Evolutionary conservation across 257 asterid species (phyloP).

Genomic region (Penstemon newberryi): DNA sequence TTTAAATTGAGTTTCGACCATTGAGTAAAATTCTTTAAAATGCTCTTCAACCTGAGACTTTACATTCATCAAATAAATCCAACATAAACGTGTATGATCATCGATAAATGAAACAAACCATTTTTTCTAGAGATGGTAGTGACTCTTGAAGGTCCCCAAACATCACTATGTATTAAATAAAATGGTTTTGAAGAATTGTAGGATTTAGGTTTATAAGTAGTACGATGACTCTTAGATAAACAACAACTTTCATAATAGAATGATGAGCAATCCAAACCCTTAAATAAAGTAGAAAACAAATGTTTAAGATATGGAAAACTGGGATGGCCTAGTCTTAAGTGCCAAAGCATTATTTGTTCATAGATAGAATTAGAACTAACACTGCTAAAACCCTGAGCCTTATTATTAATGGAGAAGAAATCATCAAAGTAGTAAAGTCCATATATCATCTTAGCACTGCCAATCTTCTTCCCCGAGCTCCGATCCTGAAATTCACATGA

Average conservation of each 20-base stretch:
- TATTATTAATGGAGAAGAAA: neutral
- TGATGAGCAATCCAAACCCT: neutral
- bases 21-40: too few species aligned
- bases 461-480: slow-evolving; percentile 11
- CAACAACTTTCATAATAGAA: neutral
- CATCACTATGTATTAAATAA: too few species aligned
- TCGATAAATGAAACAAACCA: neutral
- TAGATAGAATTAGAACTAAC: neutral
- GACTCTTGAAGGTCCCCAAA: neutral
- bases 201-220: neutral
- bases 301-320: neutral
- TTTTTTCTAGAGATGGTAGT: neutral
- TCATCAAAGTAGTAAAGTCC: neutral
- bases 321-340: slow-evolving; percentile 1
- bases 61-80: too few species aligned
- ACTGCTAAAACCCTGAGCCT: neutral
- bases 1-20: too few species aligned
- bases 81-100: too few species aligned
- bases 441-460: slow-evolving; percentile 1
- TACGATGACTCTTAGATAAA: neutral
- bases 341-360: slow-evolving; percentile 6
- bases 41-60: too few species aligned
- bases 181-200: too few species aligned
- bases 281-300: neutral
- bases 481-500: neutral